Evolutionary conservation across 805 yeast genomes (phyloP), one percentile per base, ranked within the genome.

Genomic region (Yamadazyma ubonensis): DNA sequence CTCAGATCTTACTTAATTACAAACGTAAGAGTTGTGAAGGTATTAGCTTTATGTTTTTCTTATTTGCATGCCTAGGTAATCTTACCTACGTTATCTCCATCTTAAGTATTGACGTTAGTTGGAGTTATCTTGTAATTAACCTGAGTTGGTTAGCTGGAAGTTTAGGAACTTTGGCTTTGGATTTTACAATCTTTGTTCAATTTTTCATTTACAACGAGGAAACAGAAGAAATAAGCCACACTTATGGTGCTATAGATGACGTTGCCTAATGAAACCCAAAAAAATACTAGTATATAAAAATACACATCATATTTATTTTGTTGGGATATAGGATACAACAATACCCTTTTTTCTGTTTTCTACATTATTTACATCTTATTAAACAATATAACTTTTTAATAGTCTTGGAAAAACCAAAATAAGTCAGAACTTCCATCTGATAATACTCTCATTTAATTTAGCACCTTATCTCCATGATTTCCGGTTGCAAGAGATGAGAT

Each of bases 11-110:
- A 43, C 72, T 91, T 45, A 93, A 93, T 63, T 87, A 74, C 56
- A 73, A 82, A 58, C 76, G 97, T 55, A 90, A 89, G 63, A 84
- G 95, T 2, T 89, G 96, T 58, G 98, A 93, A 46, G 98, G 98
- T 17, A 86, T 91, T 35, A 87, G 96, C 8, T 87, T 93, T 55
- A 73, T 91, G 72, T 91, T 93, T 63, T 91, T 91, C 65, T 66
- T 93, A 16, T 91, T 93, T 71, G 98, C 99, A 15, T 89, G 96
- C 59, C 67, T 91, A 41, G 99, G 99, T 33, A 93, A 91, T 59
- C 69, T 86, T 55, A 87, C 96, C 0, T 93, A 89, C 53, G 96
- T 93, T 29, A 75, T 86, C 10, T 84, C 95, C 8, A 91, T 91
- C 38, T 67, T 91, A 36, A 77, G 85, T 32, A 82, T 86, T 29